Evolutionary conservation across 148 eudicot genomes (phyloP), one percentile per base, ranked within the genome.

Genomic region (Persicaria tinctoria): DNA sequence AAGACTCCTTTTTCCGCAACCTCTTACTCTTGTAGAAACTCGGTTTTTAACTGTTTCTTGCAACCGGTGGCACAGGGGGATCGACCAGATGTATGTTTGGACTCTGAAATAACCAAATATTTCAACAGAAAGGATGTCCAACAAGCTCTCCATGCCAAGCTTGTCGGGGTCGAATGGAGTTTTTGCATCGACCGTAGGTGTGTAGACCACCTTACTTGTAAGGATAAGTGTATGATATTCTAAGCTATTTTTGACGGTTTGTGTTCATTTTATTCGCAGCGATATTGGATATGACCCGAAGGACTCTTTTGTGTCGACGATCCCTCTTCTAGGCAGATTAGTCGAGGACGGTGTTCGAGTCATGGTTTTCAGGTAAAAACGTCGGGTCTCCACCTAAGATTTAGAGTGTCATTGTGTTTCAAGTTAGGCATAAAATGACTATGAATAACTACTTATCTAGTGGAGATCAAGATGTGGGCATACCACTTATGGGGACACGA

Each of bases 111-210:
- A 8, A 54, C 73, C 6, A 74, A 5, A 9, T 91, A 93, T 80
- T 64, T 91, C 70, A 93, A 89, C 54, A 78, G 85, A 46, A 74
- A 81, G 57, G 98, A 93, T 53, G 97, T 93, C 44, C 92, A 91
- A 50, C 77, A 80, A 51, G 85, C 93, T 47, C 78, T 93, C 46
- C 80, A 93, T 72, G 98, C 95, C 41, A 82, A 78, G 23, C 91
- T 88, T 76, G 78, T 85, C 70, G 93, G 93, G 38, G 80, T 86
- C 32, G 16, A 80, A 12, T 93, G 97, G 97, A 56, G 44, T 54
- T 4, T 49, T 59, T 90, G 93, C 68, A 89, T 91, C 87, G 68
- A 8, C 32, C 11, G 1, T 4, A 18, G 38, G 54, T 46, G 12
- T 8, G 14, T 23, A 6, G 46, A 23, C 27, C 27, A 1, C 27